Evolutionary conservation across 1,139 yeast species (phyloP), one percentile per base, ranked within the genome.

Genomic region (Candida sp.): DNA sequence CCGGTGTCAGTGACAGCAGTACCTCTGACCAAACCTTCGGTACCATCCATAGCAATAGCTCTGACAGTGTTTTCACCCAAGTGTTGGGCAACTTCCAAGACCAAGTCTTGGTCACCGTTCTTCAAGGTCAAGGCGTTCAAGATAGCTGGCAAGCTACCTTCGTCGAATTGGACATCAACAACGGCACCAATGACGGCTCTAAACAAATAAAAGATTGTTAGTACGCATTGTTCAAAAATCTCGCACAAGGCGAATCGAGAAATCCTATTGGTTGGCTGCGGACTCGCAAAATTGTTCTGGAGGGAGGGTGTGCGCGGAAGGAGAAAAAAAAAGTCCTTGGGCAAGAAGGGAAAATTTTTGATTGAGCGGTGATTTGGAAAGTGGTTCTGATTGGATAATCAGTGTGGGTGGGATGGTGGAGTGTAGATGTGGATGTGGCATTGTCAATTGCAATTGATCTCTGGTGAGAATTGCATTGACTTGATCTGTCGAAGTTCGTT

Each of bases 11-110:
- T 66, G 70, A 94, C 99, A 56, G 81, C 58, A 71, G 90, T 88
- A 78, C 99, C 99, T 87, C 99, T 94, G 69, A 92, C 97, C 72
- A 94, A 88, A 91, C 99, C 99, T 79, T 94, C 98, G 68, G 99
- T 94, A 90, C 98, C 99, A 80, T 94, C 99, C 99, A 94, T 94
- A 75, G 99, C 98, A 90, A 94, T 94, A 73, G 99, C 90, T 87
- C 99, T 93, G 77, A 94, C 98, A 69, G 98, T 90, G 90, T 92
- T 92, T 84, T 94, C 99, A 85, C 99, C 99, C 80, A 94, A 86
- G 80, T 94, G 99, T 84, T 94, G 99, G 70, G 99, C 96, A 68
- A 94, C 99, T 83, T 94, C 99, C 70, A 94, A 88, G 62, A 94
- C 94, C 73, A 94, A 87, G 68, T 80, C 80, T 67, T 80, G 77